Base-by-base conservation (phyloP, 2,329 filamentous ascomycete genomes). In the Ilyonectria mors-panacis region DNA sequence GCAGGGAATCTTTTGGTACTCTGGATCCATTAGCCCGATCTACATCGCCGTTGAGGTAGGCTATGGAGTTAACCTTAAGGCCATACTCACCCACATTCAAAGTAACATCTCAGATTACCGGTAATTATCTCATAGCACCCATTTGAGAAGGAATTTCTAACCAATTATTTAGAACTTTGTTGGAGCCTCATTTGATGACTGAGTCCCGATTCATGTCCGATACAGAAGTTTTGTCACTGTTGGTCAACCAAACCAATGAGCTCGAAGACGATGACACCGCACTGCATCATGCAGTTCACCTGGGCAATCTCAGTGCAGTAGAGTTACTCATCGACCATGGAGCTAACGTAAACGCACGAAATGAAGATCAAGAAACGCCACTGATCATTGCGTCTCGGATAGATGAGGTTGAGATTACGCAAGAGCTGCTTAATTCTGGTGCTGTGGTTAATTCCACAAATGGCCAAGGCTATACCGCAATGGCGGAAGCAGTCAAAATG, bases 321-420 rank as follows among this genome's bases (percentile, higher is more conserved):
- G 33, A n/a, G 15, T 3, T 61, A 9, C 58, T 61, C 12, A 15
- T 61, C 13, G 12, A 35, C 12, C 23, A 54, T 45, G 47, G 58
- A 15, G 58, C 48, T 21, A 8, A 61, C 10, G 2, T 54, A 37
- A 54, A 61, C 19, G 23, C 35, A 26, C 33, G 4, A 13, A 28
- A 47, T 9, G 7, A 45, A 1, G 3, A 9, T 17, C 8, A 53
- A 3, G 1, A 35, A 9, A 61, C 58, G 4, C 58, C 58, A 9
- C 17, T 61, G 26, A 61, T 61, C 1, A 4, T 13, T 23, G 48
- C 58, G 19, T n/a, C 19, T n/a, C 13, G 3, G 7, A 2, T 3
- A 6, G 23, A 54, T 45, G 0, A 45, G 17, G 21, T 45, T 12
- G 37, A 47, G 19, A 37, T 39, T 17, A 17, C 26, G 7, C 17